phyloP scores from a whole-genome alignment of 768 basidiomycete genomes.

The Leccinum broughii region DNA sequence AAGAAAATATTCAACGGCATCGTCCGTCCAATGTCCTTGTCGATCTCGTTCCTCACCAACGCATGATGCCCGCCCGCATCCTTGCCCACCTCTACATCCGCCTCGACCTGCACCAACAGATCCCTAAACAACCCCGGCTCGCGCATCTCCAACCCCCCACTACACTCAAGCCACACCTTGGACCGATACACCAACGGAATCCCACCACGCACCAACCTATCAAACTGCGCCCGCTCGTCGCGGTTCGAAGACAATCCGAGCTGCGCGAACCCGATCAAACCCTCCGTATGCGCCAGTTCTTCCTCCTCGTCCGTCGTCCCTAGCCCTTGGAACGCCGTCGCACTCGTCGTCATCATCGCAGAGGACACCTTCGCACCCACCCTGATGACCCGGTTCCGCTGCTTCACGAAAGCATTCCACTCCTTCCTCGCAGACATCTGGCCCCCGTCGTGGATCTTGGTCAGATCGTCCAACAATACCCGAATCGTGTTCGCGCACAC shows the following conservation, averaged over 20 bases:
- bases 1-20: constrained; percentile 97
- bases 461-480: constrained; percentile 71
- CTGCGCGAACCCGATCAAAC: constrained; percentile 88
- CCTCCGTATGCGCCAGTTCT: constrained; percentile 79
- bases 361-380: constrained; percentile 23
- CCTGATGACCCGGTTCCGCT: constrained; percentile 52
- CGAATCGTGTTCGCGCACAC: constrained; percentile 76
- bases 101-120: constrained; percentile 57
- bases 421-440: constrained; percentile 69
- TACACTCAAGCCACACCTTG: constrained; percentile 92
- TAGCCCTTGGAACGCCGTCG: constrained; percentile 68
- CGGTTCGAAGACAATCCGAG: constrained; percentile 70
- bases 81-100: constrained; percentile 31
- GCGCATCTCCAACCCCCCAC: constrained; percentile 86
- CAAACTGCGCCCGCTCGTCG: constrained; percentile 79
- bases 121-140: constrained; percentile 92
- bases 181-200: constrained; percentile 87
- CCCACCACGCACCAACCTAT: constrained; percentile 76
- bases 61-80: constrained; percentile 31
- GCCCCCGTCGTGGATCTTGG: constrained; percentile 77
- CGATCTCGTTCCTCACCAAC: constrained; percentile 75
- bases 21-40: constrained; percentile 91
- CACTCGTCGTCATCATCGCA: constrained; percentile 34
- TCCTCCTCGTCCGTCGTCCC: constrained; percentile 65
- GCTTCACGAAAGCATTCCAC: constrained; percentile 88